Evolutionary conservation across 108 stramenopile species (phyloP).

Genomic region (Parietichytrium sp.): DNA sequence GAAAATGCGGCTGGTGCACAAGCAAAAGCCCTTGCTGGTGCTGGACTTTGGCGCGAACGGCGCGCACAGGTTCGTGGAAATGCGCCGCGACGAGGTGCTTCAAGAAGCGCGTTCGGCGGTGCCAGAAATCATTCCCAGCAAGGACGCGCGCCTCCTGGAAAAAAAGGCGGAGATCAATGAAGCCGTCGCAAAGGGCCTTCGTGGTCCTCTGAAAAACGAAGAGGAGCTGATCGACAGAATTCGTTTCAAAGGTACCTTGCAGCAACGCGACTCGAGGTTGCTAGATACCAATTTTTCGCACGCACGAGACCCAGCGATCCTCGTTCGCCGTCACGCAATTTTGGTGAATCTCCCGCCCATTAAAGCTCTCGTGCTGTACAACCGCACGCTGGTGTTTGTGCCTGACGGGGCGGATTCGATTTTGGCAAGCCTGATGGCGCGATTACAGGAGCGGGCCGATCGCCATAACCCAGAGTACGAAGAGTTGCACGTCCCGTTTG

Average conservation of each 20-base stretch:
- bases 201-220: too few species aligned
- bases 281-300: constrained; percentile 10
- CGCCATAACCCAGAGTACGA: too few species aligned
- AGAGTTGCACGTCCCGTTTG: neutral
- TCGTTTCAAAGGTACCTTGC: constrained; percentile 31
- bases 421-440: neutral
- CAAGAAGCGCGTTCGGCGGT: constrained; percentile 17
- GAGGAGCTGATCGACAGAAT: too few species aligned
- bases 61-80: neutral
- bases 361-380: constrained; percentile 19
- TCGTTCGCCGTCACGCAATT: constrained; percentile 21
- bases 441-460: neutral
- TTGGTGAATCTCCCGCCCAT: constrained; percentile 21
- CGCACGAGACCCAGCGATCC: constrained; percentile 17
- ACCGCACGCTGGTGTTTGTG: neutral
- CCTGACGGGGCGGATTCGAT: neutral
- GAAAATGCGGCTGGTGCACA: constrained; percentile 23
- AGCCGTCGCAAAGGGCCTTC: too few species aligned
- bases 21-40: constrained; percentile 8
- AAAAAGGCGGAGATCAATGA: too few species aligned
- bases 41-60: constrained; percentile 3
- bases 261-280: constrained; percentile 1
- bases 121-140: too few species aligned
- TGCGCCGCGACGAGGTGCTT: constrained; percentile 13
- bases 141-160: too few species aligned